Evolutionary conservation across 345 rosid species (phyloP).

Genomic region (rapeseed (Brassica napus)): DNA sequence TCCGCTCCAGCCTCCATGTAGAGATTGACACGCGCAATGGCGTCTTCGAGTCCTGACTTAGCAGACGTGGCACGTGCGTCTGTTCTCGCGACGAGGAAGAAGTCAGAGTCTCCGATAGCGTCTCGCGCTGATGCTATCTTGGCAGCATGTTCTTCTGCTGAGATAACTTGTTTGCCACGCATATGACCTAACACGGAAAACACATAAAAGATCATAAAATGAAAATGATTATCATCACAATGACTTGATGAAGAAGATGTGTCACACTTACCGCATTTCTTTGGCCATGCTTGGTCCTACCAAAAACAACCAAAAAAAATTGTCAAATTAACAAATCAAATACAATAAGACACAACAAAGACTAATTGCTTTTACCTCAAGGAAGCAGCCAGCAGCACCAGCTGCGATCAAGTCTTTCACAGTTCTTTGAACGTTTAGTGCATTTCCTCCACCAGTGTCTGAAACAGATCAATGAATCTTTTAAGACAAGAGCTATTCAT

Average conservation of each 20-base stretch:
- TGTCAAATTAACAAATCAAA: neutral
- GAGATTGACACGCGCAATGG: constrained; percentile 36
- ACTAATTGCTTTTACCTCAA: constrained; percentile 41
- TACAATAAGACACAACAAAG: neutral
- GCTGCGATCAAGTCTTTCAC: constrained; percentile 53
- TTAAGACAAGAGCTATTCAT: neutral
- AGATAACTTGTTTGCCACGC: constrained; percentile 54
- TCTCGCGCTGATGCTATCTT: constrained; percentile 53
- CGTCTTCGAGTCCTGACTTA: constrained; percentile 46
- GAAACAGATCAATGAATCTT: neutral
- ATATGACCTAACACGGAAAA: constrained; percentile 35
- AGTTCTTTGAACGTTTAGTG: constrained; percentile 53
- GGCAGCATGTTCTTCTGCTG: constrained; percentile 56
- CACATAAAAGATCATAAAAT: neutral
- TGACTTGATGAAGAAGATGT: neutral
- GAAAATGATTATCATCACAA: neutral
- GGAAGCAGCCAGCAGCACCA: constrained; percentile 58
- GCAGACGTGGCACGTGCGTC: constrained; percentile 52
- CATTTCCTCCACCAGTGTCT: constrained; percentile 55
- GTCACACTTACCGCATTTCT: constrained; percentile 48
- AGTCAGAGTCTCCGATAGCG: constrained; percentile 53
- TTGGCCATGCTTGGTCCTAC: constrained; percentile 61
- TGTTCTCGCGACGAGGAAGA: constrained; percentile 55
- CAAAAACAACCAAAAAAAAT: neutral
- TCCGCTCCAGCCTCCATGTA: constrained; percentile 50